A percentile compares a stretch with the other conserved stretches of the same genome.
phyloP scores from a whole-genome alignment of 2,329 filamentous ascomycete genomes.

The Colletotrichum nymphaeae region DNA sequence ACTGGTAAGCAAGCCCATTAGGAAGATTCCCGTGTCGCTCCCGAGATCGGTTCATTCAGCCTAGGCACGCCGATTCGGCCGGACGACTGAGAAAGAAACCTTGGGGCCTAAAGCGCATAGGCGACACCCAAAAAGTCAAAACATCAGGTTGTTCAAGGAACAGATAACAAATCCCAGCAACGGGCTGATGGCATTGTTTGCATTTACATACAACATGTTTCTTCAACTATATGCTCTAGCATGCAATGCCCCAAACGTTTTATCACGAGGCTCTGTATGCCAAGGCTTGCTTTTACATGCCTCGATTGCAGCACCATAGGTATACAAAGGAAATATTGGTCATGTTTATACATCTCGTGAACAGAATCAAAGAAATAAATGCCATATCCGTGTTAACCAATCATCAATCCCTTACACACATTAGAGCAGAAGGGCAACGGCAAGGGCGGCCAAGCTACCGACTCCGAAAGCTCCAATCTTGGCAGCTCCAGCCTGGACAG shows the following conservation, averaged over 20 bases:
- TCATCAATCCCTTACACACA: background rate
- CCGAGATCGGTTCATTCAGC: background rate
- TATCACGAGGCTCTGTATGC: background rate
- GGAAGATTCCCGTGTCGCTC: background rate
- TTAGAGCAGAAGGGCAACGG: constrained; percentile 25
- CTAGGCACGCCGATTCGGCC: background rate
- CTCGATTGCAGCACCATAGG: background rate
- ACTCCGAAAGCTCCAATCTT: constrained; percentile 29
- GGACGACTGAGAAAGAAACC: background rate
- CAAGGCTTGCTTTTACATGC: background rate
- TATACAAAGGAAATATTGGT: constrained; percentile 5
- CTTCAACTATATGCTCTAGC: background rate
- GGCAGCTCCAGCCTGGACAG: constrained; percentile 31
- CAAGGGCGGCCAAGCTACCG: constrained; percentile 39
- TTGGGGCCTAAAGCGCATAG: background rate
- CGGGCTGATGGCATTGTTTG: background rate
- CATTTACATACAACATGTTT: background rate
- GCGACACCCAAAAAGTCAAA: background rate
- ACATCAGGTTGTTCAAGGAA: background rate
- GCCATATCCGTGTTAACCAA: background rate
- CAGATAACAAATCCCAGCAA: background rate
- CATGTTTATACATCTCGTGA: background rate
- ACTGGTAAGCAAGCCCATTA: background rate
- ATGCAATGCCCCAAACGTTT: background rate
- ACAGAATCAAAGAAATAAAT: background rate